These are phyloP conservation scores for Lachnellula arida DNA, from an alignment of 2,329 filamentous ascomycete genomes.

Conservation along the genomic window DNA sequence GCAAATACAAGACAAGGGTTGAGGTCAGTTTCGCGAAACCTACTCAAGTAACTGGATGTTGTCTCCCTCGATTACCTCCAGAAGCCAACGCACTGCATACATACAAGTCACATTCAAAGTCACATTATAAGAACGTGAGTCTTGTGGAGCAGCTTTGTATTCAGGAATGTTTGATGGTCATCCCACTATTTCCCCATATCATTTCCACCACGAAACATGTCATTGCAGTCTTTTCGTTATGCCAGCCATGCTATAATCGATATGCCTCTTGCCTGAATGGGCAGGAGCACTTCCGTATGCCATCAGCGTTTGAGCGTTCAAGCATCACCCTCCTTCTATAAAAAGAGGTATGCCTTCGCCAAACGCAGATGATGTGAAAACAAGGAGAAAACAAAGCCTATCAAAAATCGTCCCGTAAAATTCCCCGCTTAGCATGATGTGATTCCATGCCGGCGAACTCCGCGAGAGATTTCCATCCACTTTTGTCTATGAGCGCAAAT, in stretches of 20 bases:
- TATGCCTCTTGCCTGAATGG: slow-evolving; percentile 29
- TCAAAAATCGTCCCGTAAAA: slow-evolving; percentile 10
- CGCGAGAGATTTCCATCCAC: slow-evolving; percentile 23
- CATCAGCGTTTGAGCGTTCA: slow-evolving; percentile 28
- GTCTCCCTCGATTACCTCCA: no score
- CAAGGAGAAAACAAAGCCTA: slow-evolving; percentile 18
- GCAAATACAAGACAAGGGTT: no score
- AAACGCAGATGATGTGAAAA: slow-evolving; percentile 26
- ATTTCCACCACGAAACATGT: slow-evolving; percentile 16
- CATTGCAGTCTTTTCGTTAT: slow-evolving; percentile 9
- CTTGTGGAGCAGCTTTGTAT: slow-evolving; percentile 15
- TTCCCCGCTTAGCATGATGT: slow-evolving; percentile 7
- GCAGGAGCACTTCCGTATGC: slow-evolving; percentile 36
- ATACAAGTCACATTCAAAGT: neutral
- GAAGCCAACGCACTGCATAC: neutral
- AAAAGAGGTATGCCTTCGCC: slow-evolving; percentile 20
- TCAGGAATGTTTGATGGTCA: slow-evolving; percentile 9
- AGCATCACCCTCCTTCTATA: slow-evolving; percentile 18
- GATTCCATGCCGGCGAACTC: slow-evolving; percentile 17
- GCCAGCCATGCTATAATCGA: slow-evolving; percentile 13
- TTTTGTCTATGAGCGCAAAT: slow-evolving; percentile 27
- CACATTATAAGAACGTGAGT: neutral
- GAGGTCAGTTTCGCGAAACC: no score
- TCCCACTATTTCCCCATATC: neutral
- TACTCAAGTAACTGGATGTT: no score